phyloP scores from a whole-genome alignment of 2,329 filamentous ascomycete species.

The Claviceps citrina region DNA sequence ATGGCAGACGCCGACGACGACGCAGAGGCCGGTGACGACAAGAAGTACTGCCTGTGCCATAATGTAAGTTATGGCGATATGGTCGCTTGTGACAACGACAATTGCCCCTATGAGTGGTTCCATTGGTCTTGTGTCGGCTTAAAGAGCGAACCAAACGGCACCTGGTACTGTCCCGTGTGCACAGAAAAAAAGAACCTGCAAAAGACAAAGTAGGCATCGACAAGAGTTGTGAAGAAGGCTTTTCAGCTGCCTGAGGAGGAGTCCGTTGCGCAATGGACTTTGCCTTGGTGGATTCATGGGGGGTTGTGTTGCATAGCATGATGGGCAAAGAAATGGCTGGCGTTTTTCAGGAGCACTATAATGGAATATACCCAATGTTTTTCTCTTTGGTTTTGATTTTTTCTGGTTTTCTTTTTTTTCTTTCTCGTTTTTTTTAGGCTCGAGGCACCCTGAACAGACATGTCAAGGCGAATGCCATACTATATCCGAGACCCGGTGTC shows the following conservation, averaged over 20 bases:
- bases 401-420: background rate
- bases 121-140: constrained; percentile 63
- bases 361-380: background rate
- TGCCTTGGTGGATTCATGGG: too few relatives aligned
- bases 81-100: constrained; percentile 76
- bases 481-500: too few relatives aligned
- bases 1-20: constrained; percentile 40
- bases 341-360: background rate
- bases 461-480: too few relatives aligned
- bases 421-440: background rate
- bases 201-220: constrained; percentile 15
- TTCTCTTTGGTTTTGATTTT: too few relatives aligned
- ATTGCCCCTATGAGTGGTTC: constrained; percentile 75
- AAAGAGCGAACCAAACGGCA: constrained; percentile 51
- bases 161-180: constrained; percentile 52
- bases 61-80: constrained; percentile 76
- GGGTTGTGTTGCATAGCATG: background rate
- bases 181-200: constrained; percentile 36
- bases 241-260: too few relatives aligned
- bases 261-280: too few relatives aligned
- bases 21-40: constrained; percentile 60
- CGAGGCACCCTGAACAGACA: too few relatives aligned
- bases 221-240: too few relatives aligned
- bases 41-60: constrained; percentile 72
- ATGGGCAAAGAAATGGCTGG: background rate